A percentile compares a stretch with the other conserved stretches of the same genome.
phyloP scores from a whole-genome alignment of 208 protist species.

The Borovskyia barvae region DNA sequence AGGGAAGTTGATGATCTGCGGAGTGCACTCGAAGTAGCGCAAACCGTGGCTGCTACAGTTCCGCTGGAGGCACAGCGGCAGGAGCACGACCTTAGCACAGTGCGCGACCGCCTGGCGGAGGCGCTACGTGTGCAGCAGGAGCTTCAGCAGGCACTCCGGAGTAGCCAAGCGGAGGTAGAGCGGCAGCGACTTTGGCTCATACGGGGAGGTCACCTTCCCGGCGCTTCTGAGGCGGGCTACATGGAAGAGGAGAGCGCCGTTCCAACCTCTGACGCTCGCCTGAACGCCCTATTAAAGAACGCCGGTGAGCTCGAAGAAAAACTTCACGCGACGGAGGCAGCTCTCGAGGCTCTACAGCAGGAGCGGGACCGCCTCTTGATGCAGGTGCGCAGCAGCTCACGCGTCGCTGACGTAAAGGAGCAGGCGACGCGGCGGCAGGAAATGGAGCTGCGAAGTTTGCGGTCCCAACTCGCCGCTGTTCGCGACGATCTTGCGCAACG shows the following conservation, averaged over 20 bases:
- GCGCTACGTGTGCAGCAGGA: conserved; percentile 31
- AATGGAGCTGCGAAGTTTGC: conserved; percentile 36
- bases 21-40: conserved; percentile 34
- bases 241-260: conserved; percentile 3
- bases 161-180: conserved; percentile 20
- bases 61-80: conserved; percentile 36
- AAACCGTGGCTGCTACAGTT: conserved; percentile 54
- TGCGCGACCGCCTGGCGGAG: conserved; percentile 43
- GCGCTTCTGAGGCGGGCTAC: conserved; percentile 4
- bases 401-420: conserved; percentile 42
- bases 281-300: conserved; percentile 41
- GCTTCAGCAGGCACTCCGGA: conserved; percentile 32
- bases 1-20: conserved; percentile 29
- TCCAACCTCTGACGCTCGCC: conserved; percentile 27
- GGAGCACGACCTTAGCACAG: conserved; percentile 37
- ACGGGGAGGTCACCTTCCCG: conserved; percentile 4
- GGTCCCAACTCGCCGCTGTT: conserved; percentile 36
- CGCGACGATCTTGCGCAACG: conserved; percentile 52
- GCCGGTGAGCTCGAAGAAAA: conserved; percentile 34
- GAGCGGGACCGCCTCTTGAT: conserved; percentile 49
- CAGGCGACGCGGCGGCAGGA: conserved; percentile 45
- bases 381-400: conserved; percentile 31
- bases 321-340: conserved; percentile 20
- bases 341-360: conserved; percentile 35
- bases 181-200: conserved; percentile 24